Evolutionary conservation across 108 stramenopile species (phyloP), one percentile per base, ranked within the genome.

Genomic region (Fragilariopsis cylindrus): DNA sequence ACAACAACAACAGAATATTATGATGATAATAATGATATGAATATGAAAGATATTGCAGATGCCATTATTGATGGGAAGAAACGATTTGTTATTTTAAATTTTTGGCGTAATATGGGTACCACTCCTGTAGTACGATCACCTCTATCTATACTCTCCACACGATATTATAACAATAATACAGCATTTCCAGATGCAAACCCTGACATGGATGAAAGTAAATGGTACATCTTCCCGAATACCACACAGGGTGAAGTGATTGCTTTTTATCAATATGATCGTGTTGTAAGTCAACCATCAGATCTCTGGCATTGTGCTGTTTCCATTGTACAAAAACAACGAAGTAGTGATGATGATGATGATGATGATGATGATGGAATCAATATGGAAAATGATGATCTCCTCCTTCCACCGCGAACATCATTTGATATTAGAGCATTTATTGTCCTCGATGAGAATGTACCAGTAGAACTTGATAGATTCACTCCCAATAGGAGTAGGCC

Each of bases 181-280:
- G 69, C 19, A 39, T 88, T 88, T 60, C 87, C 85, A 15, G 52
- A 75, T 46, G 68, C 47, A 4, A 44, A 8, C 8, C 88, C 88
- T 7, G 68, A 71, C 46, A 48, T 54, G 44, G 65, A 80, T 4
- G 11, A 67, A 11, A 86, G 84, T 48, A 48, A 50, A 41, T 89
- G 88, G 88, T 89, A 85, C 44, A 57, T 48, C 48, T 89, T 81
- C 71, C 80, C 88, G 12, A 70, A 81, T 55, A 79, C 71, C 52
- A 73, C 70, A 5, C 42, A 44, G 4, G 70, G 84, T 45, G 88
- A 89, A 62, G 60, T 72, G n/a, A 56, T 89, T 13, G 49, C 78
- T 8, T 89, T 89, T 69, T 76, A 82, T 42, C 85, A 89, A 65
- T 89, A 85, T 54, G 88, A 89, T 74, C 81, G 85, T 45, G 49